These are phyloP conservation scores for Petunia secreta DNA, from an alignment of 257 asterid species.

Conservation along the genomic window DNA sequence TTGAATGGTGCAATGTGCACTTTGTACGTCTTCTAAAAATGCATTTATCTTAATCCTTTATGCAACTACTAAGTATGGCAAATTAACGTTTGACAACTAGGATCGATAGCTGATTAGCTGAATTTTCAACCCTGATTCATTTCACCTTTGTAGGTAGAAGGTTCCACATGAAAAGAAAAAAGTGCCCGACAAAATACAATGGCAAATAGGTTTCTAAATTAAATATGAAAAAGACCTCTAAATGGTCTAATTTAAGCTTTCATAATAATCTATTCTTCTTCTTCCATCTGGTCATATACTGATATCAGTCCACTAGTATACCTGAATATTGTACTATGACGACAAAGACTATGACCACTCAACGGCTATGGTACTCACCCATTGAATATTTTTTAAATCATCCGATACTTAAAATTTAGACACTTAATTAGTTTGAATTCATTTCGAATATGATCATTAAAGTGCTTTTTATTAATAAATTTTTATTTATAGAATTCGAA, in stretches of 20 bases:
- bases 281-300: conserved; percentile 18
- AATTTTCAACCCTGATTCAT: neutral
- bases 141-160: no score
- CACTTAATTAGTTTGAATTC: no score
- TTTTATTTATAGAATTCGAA: no score
- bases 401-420: no score
- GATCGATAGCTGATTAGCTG: neutral
- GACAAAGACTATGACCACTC: conserved; percentile 13
- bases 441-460: no score
- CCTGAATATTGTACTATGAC: neutral
- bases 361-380: neutral
- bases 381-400: no score
- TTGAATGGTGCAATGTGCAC: no score
- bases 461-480: no score
- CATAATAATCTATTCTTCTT: conserved; percentile 14
- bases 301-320: neutral
- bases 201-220: conserved; percentile 13
- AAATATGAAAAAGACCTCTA: conserved; percentile 16
- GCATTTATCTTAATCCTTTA: no score
- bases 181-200: neutral
- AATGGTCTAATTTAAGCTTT: neutral
- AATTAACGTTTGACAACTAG: neutral
- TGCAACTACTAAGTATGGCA: no score
- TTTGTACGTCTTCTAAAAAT: no score
- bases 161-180: neutral